Evolutionary conservation across 2,329 filamentous ascomycete species (phyloP), one percentile per base, ranked within the genome.

Genomic region (Aspergillus tamarii): DNA sequence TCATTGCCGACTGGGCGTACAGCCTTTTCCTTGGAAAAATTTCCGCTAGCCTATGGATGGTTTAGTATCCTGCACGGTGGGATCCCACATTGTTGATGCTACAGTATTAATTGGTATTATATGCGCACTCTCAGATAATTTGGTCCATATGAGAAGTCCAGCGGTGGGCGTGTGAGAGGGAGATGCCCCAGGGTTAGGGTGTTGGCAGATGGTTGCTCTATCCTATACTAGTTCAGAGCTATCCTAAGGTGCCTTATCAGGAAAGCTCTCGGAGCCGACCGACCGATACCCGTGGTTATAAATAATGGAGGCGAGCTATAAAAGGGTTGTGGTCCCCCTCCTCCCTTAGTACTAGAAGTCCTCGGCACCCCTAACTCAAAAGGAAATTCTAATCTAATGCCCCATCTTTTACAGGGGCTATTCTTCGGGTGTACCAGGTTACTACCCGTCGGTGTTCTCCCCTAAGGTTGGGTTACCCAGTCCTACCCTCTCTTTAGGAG

Each of bases 61-160:
- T 54, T 62, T 68, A 69, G 68, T 58, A 53, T 59, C 67, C 55
- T 66, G 62, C 64, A 61, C 60, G 45, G 56, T 66, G 57, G 46
- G 52, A 62, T 62, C 58, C 63, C 60, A 62, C 63, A 61, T 53
- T 46, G 46, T 58, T 66, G 61, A 60, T 64, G 60, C 52, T 14
- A 64, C 62, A 34, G 55, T 62, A 62, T 9, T 19, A 50, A 59
- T 21, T 19, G 39, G 48, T 39, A 53, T 30, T n/a, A 41, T 32
- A 48, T 52, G 23, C 30, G 50, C 16, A 11, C 28, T 48, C 45
- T 23, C 45, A 28, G 14, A 26, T n/a, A 9, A 19, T 14, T 19
- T 41, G 16, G 39, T 41, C 8, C 16, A n/a, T 19, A 41, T 41
- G 39, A 19, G 39, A 19, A 41, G 39, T 41, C 19, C 19, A 41